A percentile compares a stretch with the other conserved stretches of the same genome.
phyloP scores from a whole-genome alignment of 768 basidiomycete species.

The Leucosporidium creatinivorum region DNA sequence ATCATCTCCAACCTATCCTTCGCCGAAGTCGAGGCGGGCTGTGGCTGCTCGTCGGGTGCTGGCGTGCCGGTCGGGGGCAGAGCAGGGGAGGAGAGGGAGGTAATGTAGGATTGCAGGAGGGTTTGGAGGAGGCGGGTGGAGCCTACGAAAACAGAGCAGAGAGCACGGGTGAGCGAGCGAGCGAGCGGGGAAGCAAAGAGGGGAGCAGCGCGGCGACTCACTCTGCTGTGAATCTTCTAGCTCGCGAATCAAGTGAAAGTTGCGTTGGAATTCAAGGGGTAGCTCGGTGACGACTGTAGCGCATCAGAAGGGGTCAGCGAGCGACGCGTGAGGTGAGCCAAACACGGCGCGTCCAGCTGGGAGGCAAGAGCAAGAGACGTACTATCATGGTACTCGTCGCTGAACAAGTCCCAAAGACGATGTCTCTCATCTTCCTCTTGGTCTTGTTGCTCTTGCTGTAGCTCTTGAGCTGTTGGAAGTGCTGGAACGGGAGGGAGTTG shows the following conservation, averaged over 20 bases:
- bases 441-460: conserved; percentile 33
- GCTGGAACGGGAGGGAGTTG: no score
- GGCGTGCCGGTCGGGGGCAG: background rate
- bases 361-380: conserved; percentile 23
- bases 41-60: background rate
- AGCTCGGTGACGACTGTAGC: conserved; percentile 67
- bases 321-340: background rate
- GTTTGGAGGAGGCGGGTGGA: background rate
- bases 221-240: conserved; percentile 61
- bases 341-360: no score
- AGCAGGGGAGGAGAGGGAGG: background rate
- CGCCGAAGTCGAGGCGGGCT: background rate
- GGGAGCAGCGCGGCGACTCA: no score
- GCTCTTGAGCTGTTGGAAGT: no score
- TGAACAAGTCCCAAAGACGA: conserved; percentile 53
- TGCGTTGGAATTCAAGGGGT: conserved; percentile 64
- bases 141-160: background rate
- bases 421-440: conserved; percentile 63
- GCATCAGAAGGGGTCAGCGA: background rate
- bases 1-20: background rate
- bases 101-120: background rate
- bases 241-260: conserved; percentile 62
- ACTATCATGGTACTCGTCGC: conserved; percentile 66
- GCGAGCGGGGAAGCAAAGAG: background rate
- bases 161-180: background rate